Evolutionary conservation across 805 yeast species (phyloP).

Genomic region (Barnettozyma californica): DNA sequence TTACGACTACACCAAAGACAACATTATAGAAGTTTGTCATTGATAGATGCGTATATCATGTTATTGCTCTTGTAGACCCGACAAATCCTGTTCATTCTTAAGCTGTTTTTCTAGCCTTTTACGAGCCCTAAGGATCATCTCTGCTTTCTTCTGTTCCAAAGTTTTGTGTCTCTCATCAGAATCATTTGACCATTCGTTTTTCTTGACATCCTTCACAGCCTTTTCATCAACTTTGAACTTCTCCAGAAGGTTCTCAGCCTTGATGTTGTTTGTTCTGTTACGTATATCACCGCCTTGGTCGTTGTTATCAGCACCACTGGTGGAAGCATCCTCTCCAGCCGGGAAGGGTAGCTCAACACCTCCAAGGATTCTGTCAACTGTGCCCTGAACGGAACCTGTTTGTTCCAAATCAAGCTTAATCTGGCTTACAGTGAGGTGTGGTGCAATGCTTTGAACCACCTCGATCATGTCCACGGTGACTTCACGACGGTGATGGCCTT

Average conservation of each 20-base stretch:
- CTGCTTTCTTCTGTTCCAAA: conserved; percentile 44
- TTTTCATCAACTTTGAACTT: conserved; percentile 36
- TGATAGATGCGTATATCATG: not conserved
- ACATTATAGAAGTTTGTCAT: not conserved
- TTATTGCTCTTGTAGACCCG: conserved; percentile 12
- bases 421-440: conserved; percentile 61
- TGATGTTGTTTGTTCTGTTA: conserved; percentile 19
- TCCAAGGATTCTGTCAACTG: conserved; percentile 66
- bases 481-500: conserved; percentile 28
- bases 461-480: conserved; percentile 75
- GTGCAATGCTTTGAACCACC: conserved; percentile 79
- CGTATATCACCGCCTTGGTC: conserved; percentile 14
- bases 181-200: conserved; percentile 36
- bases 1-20: not conserved
- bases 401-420: conserved; percentile 68
- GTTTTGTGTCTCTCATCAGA: conserved; percentile 38
- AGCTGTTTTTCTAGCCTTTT: conserved; percentile 41
- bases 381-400: conserved; percentile 76
- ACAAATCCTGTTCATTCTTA: conserved; percentile 22
- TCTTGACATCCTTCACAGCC: conserved; percentile 8
- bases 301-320: conserved; percentile 7
- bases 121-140: conserved; percentile 60
- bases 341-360: conserved; percentile 58
- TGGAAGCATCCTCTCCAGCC: conserved; percentile 15
- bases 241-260: conserved; percentile 31